Conservation (phyloP, 2,329 filamentous ascomycete species). For the Fusarium oligoseptatum region DNA sequence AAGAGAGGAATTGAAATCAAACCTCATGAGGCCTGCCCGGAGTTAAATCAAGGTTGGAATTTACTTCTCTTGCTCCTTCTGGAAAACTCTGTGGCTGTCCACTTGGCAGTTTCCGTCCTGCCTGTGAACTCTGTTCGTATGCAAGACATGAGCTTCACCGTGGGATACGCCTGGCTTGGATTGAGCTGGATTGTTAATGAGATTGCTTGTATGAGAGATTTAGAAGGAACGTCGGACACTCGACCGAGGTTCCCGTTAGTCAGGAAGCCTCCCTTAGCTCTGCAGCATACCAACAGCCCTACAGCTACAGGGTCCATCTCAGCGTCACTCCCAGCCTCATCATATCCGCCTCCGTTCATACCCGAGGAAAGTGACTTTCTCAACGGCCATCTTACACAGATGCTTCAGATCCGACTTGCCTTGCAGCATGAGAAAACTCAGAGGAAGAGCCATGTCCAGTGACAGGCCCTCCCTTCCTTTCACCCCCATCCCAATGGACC, state of each 20-base stretch:
- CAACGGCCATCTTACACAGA: background rate
- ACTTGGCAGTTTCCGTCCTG: slow-evolving; percentile 8
- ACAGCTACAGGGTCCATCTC: background rate
- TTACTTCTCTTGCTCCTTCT: slow-evolving; percentile 3
- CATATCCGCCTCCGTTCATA: background rate
- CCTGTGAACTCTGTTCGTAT: background rate
- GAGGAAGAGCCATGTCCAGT: background rate
- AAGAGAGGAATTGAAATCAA: background rate
- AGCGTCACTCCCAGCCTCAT: background rate
- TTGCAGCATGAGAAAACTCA: background rate
- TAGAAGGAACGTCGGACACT: background rate
- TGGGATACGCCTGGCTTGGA: background rate
- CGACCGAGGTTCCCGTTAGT: background rate
- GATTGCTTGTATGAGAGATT: background rate
- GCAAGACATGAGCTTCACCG: background rate
- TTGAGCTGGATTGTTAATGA: background rate
- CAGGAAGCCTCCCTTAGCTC: background rate
- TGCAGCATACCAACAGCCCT: background rate
- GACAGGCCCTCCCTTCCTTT: background rate
- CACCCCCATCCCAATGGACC: background rate
- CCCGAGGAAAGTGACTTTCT: background rate
- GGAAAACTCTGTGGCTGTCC: background rate
- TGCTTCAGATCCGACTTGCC: background rate
- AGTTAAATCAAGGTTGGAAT: slow-evolving; percentile 1
- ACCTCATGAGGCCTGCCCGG: background rate